phyloP scores from a whole-genome alignment of 164 flowering plant species.

The Liquidambar formosana region DNA sequence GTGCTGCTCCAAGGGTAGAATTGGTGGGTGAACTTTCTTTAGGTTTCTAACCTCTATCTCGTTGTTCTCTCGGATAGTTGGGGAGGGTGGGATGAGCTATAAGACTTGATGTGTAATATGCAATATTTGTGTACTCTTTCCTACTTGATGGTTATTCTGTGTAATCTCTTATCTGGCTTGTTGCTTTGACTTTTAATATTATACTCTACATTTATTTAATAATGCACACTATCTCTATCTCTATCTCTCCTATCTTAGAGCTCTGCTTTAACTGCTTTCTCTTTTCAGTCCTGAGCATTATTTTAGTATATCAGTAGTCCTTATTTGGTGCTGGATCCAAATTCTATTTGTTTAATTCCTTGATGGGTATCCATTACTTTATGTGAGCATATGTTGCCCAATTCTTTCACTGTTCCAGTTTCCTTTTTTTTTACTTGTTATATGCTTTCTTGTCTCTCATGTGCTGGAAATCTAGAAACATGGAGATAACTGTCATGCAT shows the following conservation, averaged over 20 bases:
- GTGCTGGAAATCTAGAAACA: constrained; percentile 4
- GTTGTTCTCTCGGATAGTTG: too few species aligned
- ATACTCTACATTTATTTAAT: neutral
- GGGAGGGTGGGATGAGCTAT: too few species aligned
- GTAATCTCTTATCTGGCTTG: neutral
- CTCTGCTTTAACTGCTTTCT: neutral
- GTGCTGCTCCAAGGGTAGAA: neutral
- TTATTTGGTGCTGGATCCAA: neutral
- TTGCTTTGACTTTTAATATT: neutral
- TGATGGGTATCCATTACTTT: neutral
- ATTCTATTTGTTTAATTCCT: neutral
- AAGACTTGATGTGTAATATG: too few species aligned
- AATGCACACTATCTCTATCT: too few species aligned
- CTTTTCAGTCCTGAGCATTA: neutral
- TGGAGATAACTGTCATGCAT: constrained; percentile 11
- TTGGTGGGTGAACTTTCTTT: neutral
- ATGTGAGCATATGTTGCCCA: neutral
- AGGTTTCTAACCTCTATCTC: neutral
- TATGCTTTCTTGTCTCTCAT: neutral
- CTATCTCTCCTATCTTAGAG: neutral
- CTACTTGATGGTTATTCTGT: neutral
- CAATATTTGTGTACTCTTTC: neutral
- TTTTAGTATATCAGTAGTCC: neutral
- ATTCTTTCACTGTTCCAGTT: neutral
- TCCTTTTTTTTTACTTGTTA: neutral